These are phyloP conservation scores for Phyllosticta citrichinensis DNA, from an alignment of 2,329 filamentous ascomycete genomes.

Conservation along the genomic window DNA sequence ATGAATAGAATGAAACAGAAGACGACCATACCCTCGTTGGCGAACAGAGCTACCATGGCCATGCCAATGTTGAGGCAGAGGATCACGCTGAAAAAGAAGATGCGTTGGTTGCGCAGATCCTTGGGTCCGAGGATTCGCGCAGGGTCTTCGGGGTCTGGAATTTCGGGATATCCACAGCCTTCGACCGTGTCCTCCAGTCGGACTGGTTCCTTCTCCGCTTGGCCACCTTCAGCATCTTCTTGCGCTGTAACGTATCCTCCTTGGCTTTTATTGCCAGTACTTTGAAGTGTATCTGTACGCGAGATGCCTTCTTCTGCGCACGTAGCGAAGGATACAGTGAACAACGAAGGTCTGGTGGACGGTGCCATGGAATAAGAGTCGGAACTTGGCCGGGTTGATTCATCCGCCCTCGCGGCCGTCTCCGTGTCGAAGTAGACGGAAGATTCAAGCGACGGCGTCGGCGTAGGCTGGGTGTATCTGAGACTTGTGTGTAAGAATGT, in stretches of 20 bases:
- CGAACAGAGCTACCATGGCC: slow-evolving; percentile 1
- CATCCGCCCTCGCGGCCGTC: not conserved
- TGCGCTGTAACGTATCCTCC: not conserved
- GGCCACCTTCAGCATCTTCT: not conserved
- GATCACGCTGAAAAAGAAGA: not conserved
- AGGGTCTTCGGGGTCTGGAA: slow-evolving; percentile 3
- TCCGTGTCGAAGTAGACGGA: not conserved
- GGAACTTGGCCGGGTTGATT: not conserved
- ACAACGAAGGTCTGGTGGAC: not conserved
- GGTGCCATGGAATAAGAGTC: not conserved
- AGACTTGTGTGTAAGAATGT: not conserved
- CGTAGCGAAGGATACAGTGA: not conserved
- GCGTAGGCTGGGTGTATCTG: not conserved
- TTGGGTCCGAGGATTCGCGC: slow-evolving; percentile 1
- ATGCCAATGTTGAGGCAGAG: slow-evolving; percentile 1
- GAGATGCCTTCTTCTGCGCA: not conserved
- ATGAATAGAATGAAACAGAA: slow-evolving; percentile 16
- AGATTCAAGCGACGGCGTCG: not conserved
- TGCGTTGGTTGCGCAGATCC: slow-evolving; percentile 5
- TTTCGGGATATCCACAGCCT: slow-evolving; percentile 6
- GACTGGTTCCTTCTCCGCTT: not conserved
- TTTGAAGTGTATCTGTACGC: not conserved
- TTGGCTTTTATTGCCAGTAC: not conserved
- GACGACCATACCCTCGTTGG: slow-evolving; percentile 9
- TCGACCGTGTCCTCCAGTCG: slow-evolving; percentile 1